Evolutionary conservation across 2,329 filamentous ascomycete genomes (phyloP).

Genomic region (Alternaria consortialis): DNA sequence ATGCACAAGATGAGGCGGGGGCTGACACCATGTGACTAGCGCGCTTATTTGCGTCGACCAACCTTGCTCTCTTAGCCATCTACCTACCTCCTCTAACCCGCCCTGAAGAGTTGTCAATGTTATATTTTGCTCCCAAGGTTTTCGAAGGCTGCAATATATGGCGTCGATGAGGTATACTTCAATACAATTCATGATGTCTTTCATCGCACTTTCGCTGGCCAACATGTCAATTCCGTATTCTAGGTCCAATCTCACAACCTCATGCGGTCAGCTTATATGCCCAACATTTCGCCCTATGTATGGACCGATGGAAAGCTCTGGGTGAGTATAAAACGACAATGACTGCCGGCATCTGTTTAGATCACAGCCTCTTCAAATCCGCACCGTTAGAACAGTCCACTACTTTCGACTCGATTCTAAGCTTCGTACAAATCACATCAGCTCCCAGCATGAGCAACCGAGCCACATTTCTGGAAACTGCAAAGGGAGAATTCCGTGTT

Average conservation of each 20-base stretch:
- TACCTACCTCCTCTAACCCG: background rate
- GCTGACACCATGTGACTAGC: background rate
- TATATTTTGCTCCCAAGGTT: background rate
- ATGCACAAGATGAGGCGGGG: background rate
- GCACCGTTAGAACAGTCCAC: background rate
- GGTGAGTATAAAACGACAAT: too few species aligned
- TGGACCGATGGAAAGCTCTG: too few species aligned
- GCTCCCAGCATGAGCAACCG: conserved; percentile 36
- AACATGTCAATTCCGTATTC: background rate
- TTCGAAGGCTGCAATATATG: background rate
- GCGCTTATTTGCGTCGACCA: background rate
- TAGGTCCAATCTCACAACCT: too few species aligned
- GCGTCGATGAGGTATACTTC: background rate
- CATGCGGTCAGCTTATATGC: too few species aligned
- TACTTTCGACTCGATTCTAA: background rate
- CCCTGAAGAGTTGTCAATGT: background rate
- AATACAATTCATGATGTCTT: background rate
- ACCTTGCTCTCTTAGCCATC: background rate
- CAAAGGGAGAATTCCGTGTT: conserved; percentile 23
- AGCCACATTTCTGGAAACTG: conserved; percentile 29
- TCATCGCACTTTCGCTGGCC: background rate
- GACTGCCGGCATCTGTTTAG: too few species aligned
- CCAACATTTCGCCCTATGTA: too few species aligned
- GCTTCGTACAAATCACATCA: background rate
- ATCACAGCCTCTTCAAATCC: background rate